Evolutionary conservation across 768 basidiomycete genomes (phyloP).

Genomic region (Auricularia sp.): DNA sequence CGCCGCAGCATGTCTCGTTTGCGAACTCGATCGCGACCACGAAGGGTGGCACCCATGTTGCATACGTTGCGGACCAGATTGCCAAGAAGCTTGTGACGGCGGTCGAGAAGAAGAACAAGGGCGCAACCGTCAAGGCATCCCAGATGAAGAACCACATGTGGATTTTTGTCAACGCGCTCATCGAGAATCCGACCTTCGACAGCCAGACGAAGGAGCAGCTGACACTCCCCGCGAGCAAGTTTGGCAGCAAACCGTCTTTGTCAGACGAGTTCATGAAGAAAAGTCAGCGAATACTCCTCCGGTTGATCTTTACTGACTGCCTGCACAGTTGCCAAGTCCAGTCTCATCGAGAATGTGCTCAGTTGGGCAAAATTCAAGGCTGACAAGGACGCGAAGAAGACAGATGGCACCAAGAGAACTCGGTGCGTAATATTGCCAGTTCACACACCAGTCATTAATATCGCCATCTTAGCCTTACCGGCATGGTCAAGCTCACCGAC

Average conservation of each 20-base stretch:
- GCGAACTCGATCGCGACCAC: conserved; percentile 95
- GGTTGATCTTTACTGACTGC: not conserved
- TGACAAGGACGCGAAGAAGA: conserved; percentile 92
- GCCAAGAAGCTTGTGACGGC: conserved; percentile 72
- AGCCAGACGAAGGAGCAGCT: conserved; percentile 97
- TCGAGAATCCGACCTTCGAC: conserved; percentile 98
- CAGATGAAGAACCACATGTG: conserved; percentile 98
- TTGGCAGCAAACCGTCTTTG: conserved; percentile 75
- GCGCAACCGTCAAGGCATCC: conserved; percentile 80
- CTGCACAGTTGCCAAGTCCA: conserved; percentile 66
- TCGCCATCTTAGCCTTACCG: conserved; percentile 53
- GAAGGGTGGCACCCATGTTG: conserved; percentile 94
- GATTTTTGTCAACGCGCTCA: conserved; percentile 91
- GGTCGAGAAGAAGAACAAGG: conserved; percentile 97
- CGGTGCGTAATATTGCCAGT: conserved; percentile 38
- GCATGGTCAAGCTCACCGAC: conserved; percentile 87
- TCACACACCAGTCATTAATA: not conserved
- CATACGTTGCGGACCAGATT: conserved; percentile 75
- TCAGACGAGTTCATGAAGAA: conserved; percentile 96
- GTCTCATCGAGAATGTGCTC: conserved; percentile 84
- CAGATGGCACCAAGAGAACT: conserved; percentile 83
- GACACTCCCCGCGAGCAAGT: conserved; percentile 78
- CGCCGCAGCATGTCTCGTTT: conserved; percentile 91
- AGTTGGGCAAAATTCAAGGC: conserved; percentile 97
- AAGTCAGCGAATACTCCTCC: conserved; percentile 36